Evolutionary conservation across 2,329 filamentous ascomycete genomes (phyloP).

Genomic region (Cercospora janseana): DNA sequence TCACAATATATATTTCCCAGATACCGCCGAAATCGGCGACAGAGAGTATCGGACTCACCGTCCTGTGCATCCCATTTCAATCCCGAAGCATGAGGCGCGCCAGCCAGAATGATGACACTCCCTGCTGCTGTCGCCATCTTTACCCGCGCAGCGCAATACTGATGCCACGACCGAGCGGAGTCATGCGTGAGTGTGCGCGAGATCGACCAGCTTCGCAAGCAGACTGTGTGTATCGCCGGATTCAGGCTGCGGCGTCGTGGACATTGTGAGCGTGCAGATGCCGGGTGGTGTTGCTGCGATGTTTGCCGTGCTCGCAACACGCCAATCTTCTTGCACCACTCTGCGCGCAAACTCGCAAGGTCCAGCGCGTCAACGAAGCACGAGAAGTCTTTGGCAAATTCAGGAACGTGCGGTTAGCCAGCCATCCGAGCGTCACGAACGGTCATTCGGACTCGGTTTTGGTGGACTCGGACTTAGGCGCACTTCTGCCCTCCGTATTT

Average conservation of each 20-base stretch:
- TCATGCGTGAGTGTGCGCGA: too few species aligned
- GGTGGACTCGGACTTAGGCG: slow-evolving; percentile 6
- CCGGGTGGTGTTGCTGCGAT: neutral
- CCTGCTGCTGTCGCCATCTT: slow-evolving; percentile 4
- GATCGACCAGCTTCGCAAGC: too few species aligned
- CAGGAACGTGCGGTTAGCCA: too few species aligned
- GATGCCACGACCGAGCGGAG: neutral
- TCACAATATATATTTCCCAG: slow-evolving; percentile 10
- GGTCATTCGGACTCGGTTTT: neutral
- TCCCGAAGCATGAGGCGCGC: slow-evolving; percentile 57
- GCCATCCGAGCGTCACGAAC: neutral
- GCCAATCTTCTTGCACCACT: too few species aligned
- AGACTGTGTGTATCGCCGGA: too few species aligned
- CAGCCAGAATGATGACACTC: slow-evolving; percentile 53
- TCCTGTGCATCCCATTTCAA: slow-evolving; percentile 55
- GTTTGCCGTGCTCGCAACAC: too few species aligned
- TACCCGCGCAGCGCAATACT: slow-evolving; percentile 4
- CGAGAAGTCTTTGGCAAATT: too few species aligned
- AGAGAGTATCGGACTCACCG: neutral
- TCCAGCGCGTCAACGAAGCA: too few species aligned
- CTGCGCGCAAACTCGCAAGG: too few species aligned
- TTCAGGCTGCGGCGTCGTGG: too few species aligned
- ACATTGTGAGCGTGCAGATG: too few species aligned
- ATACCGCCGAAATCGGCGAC: slow-evolving; percentile 18
- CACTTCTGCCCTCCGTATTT: too few species aligned